Conservation (phyloP, 331 rosid genomes). For the Dryas integrifolia region DNA sequence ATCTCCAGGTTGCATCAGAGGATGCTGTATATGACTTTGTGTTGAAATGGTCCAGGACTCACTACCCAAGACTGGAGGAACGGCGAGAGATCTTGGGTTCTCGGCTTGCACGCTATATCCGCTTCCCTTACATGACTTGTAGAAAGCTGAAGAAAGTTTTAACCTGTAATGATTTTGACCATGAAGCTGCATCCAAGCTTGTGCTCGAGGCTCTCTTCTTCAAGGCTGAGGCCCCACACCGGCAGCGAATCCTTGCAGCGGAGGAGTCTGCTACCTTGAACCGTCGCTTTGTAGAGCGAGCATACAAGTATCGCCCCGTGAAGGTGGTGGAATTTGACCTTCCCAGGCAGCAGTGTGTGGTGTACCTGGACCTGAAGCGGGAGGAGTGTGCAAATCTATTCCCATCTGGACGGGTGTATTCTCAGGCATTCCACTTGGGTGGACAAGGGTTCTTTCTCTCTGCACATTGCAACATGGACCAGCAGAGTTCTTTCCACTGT, state of each 20-base stretch:
- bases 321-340: slow-evolving; percentile 97
- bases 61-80: slow-evolving; percentile 68
- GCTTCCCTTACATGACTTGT: slow-evolving; percentile 86
- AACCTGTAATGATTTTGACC: slow-evolving; percentile 79
- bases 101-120: slow-evolving; percentile 72
- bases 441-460: slow-evolving; percentile 97
- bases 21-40: slow-evolving; percentile 91
- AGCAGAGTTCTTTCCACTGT: slow-evolving; percentile 87
- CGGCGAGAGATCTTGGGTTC: slow-evolving; percentile 67
- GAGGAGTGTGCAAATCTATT: slow-evolving; percentile 71
- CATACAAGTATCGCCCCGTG: slow-evolving; percentile 94
- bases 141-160: slow-evolving; percentile 90
- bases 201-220: slow-evolving; percentile 87
- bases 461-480: slow-evolving; percentile 99
- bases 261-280: slow-evolving; percentile 56
- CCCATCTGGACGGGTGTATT: slow-evolving; percentile 91
- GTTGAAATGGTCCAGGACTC: slow-evolving; percentile 78
- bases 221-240: slow-evolving; percentile 90
- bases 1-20: slow-evolving; percentile 94
- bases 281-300: slow-evolving; percentile 85
- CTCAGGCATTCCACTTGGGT: slow-evolving; percentile 97
- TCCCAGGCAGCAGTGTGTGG: slow-evolving; percentile 91
- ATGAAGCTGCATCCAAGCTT: slow-evolving; percentile 75
- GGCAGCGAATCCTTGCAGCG: slow-evolving; percentile 75
- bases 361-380: slow-evolving; percentile 87